Evolutionary conservation across 495 filamentous ascomycete genomes (phyloP), one percentile per base, ranked within the genome.

Genomic region (Lasiosphaeris hirsuta): DNA sequence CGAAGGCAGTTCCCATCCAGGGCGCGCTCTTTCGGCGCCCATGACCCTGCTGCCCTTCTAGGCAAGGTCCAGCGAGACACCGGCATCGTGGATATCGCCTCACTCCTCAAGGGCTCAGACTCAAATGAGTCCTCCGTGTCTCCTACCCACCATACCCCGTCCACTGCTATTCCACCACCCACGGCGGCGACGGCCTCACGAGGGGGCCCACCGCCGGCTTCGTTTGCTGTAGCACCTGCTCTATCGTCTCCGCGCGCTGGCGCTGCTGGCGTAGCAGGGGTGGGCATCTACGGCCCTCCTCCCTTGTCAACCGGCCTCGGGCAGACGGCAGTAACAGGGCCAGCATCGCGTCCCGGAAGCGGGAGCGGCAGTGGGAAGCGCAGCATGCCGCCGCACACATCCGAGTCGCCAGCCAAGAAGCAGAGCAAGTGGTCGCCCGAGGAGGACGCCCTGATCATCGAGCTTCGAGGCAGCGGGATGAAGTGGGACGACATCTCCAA

Each of bases 401-500:
- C 77, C 42, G 88, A 92, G 60, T 89, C 89, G 0, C 90, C 90
- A 5, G 90, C 90, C 9, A 97, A 96, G 75, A 96, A 90, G 71
- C 92, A 96, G 69, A 93, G 88, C 66, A 97, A 97, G 73, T 98
- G 94, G 94, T 92, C 87, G 38, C 78, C 86, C 1, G 90, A 96
- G 41, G 94, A 98, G 72, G 90, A 97, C 68, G 85, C 86, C 40
- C 65, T 92, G 49, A 96, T 96, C 69, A 96, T 96, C 56, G 86
- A 91, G 65, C 80, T 98, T 55, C 84, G 94, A 23, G 89, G 89
- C 35, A 85, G 81, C 61, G 90, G 90, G 9, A 94, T 95, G 88
- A 97, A 97, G 65, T 98, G 94, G 94, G 94, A 97, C 61, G 95
- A 98, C 72, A 96, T 98, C 67, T 92, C 89, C 54, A 90, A 90